Evolutionary conservation across 768 basidiomycete species (phyloP).

Genomic region (Mycena rosella): DNA sequence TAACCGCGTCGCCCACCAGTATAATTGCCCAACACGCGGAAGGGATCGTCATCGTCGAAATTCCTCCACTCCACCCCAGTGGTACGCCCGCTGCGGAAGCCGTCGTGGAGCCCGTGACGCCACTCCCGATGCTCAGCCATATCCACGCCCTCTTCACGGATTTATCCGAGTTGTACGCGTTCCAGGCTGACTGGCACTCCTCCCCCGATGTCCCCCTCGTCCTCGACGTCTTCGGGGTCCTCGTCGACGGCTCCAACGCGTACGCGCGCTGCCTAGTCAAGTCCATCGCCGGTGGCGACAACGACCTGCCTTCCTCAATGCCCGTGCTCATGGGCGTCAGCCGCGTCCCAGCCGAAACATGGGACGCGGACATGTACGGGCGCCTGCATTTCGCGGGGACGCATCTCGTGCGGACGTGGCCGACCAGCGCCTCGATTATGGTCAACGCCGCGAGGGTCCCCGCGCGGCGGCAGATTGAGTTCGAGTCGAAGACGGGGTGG

Average conservation of each 20-base stretch:
- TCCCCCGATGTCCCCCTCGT: constrained; percentile 11
- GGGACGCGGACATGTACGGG: neutral
- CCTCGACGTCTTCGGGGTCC: constrained; percentile 26
- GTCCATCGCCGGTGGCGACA: constrained; percentile 3
- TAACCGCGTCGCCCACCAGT: constrained; percentile 17
- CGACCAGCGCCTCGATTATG: neutral
- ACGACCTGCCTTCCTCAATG: constrained; percentile 24
- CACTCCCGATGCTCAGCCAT: constrained; percentile 21
- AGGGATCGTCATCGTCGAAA: constrained; percentile 20
- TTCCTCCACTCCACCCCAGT: constrained; percentile 20
- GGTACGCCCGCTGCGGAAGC: constrained; percentile 19
- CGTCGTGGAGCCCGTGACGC: constrained; percentile 18
- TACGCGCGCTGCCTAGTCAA: constrained; percentile 25
- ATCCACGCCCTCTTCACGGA: constrained; percentile 8
- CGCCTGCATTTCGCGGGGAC: constrained; percentile 11
- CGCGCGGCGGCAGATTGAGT: constrained; percentile 20
- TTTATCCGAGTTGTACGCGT: neutral
- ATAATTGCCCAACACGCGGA: constrained; percentile 10
- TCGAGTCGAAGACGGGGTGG: constrained; percentile 12
- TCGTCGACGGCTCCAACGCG: constrained; percentile 1
- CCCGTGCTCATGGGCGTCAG: constrained; percentile 27
- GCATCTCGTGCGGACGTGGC: constrained; percentile 23
- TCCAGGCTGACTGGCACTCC: constrained; percentile 26
- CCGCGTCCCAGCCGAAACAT: constrained; percentile 8
- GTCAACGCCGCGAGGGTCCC: constrained; percentile 15